phyloP scores from a whole-genome alignment of 768 basidiomycete species.

The Kwoniella heveanensis region DNA sequence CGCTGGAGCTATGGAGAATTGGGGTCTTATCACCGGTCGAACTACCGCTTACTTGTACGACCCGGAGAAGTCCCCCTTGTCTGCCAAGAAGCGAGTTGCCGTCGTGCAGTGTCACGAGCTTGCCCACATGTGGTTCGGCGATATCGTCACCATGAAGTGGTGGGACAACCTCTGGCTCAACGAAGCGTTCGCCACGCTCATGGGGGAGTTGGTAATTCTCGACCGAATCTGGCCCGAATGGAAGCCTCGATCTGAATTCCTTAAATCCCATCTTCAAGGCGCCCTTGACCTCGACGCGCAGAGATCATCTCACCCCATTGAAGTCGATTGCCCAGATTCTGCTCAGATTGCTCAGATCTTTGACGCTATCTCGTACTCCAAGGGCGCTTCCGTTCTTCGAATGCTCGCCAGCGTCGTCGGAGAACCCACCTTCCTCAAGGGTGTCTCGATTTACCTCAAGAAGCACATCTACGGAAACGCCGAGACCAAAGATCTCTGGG shows the following conservation, averaged over 20 bases:
- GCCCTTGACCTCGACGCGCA: slow-evolving; percentile 83
- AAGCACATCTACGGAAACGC: slow-evolving; percentile 81
- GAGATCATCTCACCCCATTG: slow-evolving; percentile 85
- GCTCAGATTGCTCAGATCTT: slow-evolving; percentile 87
- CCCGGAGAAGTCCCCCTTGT: slow-evolving; percentile 70
- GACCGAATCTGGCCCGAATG: slow-evolving; percentile 74
- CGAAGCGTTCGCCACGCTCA: slow-evolving; percentile 78
- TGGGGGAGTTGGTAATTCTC: slow-evolving; percentile 84
- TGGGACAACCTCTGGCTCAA: slow-evolving; percentile 58
- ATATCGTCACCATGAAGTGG: slow-evolving; percentile 83
- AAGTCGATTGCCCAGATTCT: slow-evolving; percentile 84
- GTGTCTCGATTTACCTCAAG: slow-evolving; percentile 90
- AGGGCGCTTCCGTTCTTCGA: slow-evolving; percentile 71
- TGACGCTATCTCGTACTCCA: slow-evolving; percentile 82
- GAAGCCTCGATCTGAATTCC: slow-evolving; percentile 79
- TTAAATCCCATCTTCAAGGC: slow-evolving; percentile 71
- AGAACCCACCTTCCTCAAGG: slow-evolving; percentile 81
- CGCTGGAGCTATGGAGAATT: slow-evolving; percentile 75
- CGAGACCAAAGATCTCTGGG: slow-evolving; percentile 82
- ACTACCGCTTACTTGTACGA: slow-evolving; percentile 80
- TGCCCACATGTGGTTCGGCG: slow-evolving; percentile 70
- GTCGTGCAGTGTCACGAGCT: slow-evolving; percentile 76
- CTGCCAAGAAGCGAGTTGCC: slow-evolving; percentile 77
- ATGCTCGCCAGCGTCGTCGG: slow-evolving; percentile 90
- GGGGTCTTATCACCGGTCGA: slow-evolving; percentile 85